Conservation (phyloP, 2,329 filamentous ascomycete genomes). For the Hymenoscyphus fructigenus region DNA sequence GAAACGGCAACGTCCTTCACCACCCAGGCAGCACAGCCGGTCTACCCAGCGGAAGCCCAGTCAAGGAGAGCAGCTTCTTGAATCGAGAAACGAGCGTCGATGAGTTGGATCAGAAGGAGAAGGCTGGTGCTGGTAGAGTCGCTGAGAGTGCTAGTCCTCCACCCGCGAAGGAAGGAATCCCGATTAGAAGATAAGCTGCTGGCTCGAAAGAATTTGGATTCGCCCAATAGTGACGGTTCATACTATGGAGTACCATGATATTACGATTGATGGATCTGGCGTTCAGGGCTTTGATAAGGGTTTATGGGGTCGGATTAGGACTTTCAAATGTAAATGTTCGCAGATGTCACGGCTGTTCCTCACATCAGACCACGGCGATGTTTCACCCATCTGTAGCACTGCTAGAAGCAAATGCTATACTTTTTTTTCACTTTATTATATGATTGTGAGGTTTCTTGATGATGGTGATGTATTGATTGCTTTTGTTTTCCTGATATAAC, state of each 20-base stretch:
- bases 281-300: constrained; percentile 25
- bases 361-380: constrained; percentile 12
- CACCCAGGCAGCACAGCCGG: constrained; percentile 46
- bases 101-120: constrained; percentile 48
- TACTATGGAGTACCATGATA: constrained; percentile 13
- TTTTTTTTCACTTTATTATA: not conserved
- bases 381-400: constrained; percentile 7
- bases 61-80: constrained; percentile 88
- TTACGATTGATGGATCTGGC: constrained; percentile 30
- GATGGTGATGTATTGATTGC: not conserved
- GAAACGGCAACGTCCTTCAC: constrained; percentile 44
- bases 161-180: constrained; percentile 52
- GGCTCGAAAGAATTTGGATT: not conserved
- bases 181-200: constrained; percentile 58
- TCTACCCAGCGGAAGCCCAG: constrained; percentile 69
- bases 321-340: constrained; percentile 29
- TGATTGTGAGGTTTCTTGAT: constrained; percentile 5
- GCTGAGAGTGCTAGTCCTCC: constrained; percentile 43
- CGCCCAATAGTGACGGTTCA: not conserved
- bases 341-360: constrained; percentile 15
- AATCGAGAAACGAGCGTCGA: constrained; percentile 77
- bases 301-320: constrained; percentile 14
- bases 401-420: not conserved
- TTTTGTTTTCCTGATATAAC: constrained; percentile 21
- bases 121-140: constrained; percentile 27